phyloP scores from a whole-genome alignment of 2,329 filamentous ascomycete species.

The Fusarium caatingaense region DNA sequence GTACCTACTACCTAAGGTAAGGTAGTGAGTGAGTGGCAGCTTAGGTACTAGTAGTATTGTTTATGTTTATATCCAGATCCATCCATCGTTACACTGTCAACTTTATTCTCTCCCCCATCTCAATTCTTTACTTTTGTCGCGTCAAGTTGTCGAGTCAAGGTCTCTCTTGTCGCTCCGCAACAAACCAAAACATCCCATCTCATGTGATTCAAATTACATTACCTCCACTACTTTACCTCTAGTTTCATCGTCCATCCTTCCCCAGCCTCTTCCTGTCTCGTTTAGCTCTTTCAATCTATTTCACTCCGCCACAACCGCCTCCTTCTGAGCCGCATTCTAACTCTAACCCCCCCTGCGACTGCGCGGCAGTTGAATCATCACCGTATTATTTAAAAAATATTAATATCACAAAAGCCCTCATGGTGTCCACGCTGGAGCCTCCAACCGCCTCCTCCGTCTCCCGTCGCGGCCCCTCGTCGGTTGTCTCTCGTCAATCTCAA shows the following conservation, averaged over 20 bases:
- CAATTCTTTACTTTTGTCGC: conserved; percentile 9
- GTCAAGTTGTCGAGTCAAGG: not conserved
- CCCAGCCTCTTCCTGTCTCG: conserved; percentile 23
- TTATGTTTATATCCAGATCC: conserved; percentile 11
- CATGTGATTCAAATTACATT: conserved; percentile 41
- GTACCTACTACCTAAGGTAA: not conserved
- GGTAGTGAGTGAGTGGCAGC: not conserved
- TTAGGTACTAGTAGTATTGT: conserved; percentile 8
- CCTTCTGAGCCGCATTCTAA: conserved; percentile 8
- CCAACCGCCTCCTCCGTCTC: conserved; percentile 61
- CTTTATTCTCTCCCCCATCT: not conserved
- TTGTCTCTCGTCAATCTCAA: conserved; percentile 72
- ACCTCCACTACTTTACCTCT: not conserved
- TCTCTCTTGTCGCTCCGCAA: conserved; percentile 37
- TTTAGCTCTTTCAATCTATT: conserved; percentile 27
- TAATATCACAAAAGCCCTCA: conserved; percentile 51
- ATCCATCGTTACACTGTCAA: not conserved
- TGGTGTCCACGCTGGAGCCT: conserved; percentile 73
- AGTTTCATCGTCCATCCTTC: conserved; percentile 11
- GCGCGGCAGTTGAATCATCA: conserved; percentile 17
- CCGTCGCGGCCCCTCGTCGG: conserved; percentile 65
- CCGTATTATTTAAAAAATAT: conserved; percentile 3
- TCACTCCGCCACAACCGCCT: conserved; percentile 32
- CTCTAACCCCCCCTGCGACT: conserved; percentile 10
- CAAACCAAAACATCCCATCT: conserved; percentile 38